A percentile compares a stretch with the other conserved stretches of the same genome.
Evolutionary conservation across 805 yeast species (phyloP).

Genomic region (Starmerella roubikii): DNA sequence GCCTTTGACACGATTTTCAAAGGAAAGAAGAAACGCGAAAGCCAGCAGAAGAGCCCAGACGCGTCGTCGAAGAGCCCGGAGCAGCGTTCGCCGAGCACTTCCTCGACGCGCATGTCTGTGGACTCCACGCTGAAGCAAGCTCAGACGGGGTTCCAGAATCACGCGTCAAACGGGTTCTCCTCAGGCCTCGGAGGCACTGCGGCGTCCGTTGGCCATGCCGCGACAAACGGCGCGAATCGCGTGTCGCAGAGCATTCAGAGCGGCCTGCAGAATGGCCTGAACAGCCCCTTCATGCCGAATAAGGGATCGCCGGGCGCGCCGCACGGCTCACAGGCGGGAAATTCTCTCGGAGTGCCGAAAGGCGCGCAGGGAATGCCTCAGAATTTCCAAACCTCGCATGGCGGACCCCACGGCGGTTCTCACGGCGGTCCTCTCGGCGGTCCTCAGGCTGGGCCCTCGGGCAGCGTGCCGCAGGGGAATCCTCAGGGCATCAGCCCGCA

Average conservation of each 20-base stretch:
- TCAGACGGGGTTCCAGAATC: neutral
- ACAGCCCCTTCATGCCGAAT: slow-evolving; percentile 12
- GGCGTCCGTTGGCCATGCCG: neutral
- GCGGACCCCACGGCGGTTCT: no score
- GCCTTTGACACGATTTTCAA: slow-evolving; percentile 17
- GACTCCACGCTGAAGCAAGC: slow-evolving; percentile 1
- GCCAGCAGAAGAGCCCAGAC: slow-evolving; percentile 13
- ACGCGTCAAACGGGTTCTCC: no score
- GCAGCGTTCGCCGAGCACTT: slow-evolving; percentile 15
- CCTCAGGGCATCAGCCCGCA: no score
- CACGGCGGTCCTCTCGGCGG: no score
- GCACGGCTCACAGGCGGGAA: no score
- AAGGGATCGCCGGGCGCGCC: neutral
- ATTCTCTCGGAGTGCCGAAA: no score
- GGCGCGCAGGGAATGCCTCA: no score
- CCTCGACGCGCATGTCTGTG: slow-evolving; percentile 7
- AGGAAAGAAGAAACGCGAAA: slow-evolving; percentile 21
- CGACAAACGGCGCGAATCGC: neutral
- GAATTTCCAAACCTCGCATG: no score
- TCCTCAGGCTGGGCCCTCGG: no score
- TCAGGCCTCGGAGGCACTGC: no score
- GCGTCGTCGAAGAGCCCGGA: slow-evolving; percentile 9
- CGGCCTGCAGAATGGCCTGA: neutral
- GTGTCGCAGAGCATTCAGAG: no score
- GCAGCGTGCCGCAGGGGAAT: no score